Evolutionary conservation across 306 rosid species (phyloP), one percentile per base, ranked within the genome.

Genomic region (Medicago arabica): DNA sequence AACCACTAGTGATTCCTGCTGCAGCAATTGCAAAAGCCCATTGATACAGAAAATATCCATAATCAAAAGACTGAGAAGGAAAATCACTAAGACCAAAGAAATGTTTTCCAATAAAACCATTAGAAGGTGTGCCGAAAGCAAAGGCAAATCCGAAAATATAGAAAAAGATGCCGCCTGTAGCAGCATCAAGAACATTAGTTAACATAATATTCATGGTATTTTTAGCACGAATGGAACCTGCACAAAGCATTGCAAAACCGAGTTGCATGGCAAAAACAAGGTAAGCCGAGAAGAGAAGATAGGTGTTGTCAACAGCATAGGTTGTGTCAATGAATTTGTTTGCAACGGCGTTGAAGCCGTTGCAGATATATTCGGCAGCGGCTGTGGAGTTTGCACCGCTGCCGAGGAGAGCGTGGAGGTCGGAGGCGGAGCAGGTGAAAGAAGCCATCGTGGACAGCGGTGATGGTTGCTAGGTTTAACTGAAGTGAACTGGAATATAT

Each of bases 201-300:
- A 88, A 82, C 92, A 88, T 88, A 8, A 88, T 88, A 50, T 86
- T 88, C 88, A 88, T 86, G 53, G 87, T 88, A 73, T 88, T 88
- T 36, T 86, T 88, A 9, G 88, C 92, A 0, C 88, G 86, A 1
- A 86, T 88, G 2, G 89, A 88, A 0, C 92, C 90, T 0, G 92
- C 92, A 7, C 92, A 88, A 0, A 88, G 83, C 89, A 86, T 88
- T 10, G 92, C 90, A 3, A 88, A 88, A 1, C 90, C 92, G 3
- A 88, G 81, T 46, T 88, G 92, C 92, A 84, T 88, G 5, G 88
- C 82, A 4, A 88, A 88, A 0, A 88, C 92, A 2, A 88, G 89
- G 69, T 88, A 88, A 0, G 92, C 79, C 0, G 92, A 86, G 55
- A 87, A 87, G 25, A 87, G 81, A 60, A 87, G 89, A 34, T 62